Conservation (phyloP, 345 rosid species). For the Arabidopsis arenosa region DNA sequence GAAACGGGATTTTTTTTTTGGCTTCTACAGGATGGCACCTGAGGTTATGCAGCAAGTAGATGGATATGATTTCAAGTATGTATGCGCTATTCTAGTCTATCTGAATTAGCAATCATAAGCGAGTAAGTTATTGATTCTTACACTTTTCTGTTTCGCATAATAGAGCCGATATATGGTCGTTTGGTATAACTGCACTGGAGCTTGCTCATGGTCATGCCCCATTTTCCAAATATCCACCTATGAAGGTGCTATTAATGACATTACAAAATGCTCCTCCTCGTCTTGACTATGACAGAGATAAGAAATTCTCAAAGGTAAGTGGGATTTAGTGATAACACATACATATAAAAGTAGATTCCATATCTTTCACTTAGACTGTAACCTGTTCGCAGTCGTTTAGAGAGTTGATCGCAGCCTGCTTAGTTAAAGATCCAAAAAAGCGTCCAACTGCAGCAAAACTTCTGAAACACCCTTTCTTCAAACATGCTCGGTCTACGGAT, state of each 20-base stretch:
- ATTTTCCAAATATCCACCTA: slow-evolving; percentile 87
- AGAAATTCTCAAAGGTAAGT: slow-evolving; percentile 74
- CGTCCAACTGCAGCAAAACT: slow-evolving; percentile 83
- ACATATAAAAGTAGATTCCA: slow-evolving; percentile 21
- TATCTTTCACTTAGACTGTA: slow-evolving; percentile 27
- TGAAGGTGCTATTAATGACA: slow-evolving; percentile 93
- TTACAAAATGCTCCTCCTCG: slow-evolving; percentile 96
- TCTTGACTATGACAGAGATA: slow-evolving; percentile 87
- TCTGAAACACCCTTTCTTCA: slow-evolving; percentile 79
- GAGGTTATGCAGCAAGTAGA: slow-evolving; percentile 93
- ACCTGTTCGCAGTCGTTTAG: slow-evolving; percentile 65
- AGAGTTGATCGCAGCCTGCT: slow-evolving; percentile 82
- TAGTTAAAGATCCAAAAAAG: slow-evolving; percentile 92
- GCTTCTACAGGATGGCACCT: slow-evolving; percentile 84
- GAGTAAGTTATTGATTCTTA: not conserved
- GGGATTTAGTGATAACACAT: slow-evolving; percentile 19
- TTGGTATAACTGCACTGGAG: slow-evolving; percentile 90
- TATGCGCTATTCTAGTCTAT: not conserved
- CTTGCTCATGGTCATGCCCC: slow-evolving; percentile 97
- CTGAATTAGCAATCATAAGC: not conserved
- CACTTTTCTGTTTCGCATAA: slow-evolving; percentile 8
- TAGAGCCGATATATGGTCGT: slow-evolving; percentile 93
- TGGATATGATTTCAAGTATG: slow-evolving; percentile 95
- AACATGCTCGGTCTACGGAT: slow-evolving; percentile 68
- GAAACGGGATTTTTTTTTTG: not conserved